Evolutionary conservation across 148 eudicot species (phyloP).

Genomic region (Vaccinium vitisidaea): DNA sequence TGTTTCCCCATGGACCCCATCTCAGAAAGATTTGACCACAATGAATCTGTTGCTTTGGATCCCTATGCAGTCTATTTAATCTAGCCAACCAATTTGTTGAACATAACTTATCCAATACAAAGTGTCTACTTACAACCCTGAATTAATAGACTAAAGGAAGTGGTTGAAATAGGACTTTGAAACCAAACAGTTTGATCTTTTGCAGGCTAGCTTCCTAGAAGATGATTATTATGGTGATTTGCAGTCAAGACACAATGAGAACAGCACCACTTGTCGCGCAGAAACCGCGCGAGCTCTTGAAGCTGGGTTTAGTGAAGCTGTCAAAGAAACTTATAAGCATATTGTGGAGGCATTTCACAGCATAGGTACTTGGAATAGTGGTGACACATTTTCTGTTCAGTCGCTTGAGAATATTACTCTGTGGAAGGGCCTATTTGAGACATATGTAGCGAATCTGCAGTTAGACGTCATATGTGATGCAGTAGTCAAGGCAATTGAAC

Average conservation of each 20-base stretch:
- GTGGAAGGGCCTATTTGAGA: slow-evolving; percentile 55
- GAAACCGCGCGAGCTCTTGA: slow-evolving; percentile 29
- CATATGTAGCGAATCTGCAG: slow-evolving; percentile 46
- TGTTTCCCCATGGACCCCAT: neutral
- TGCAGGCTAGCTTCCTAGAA: slow-evolving; percentile 50
- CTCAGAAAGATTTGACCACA: neutral
- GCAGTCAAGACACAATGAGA: slow-evolving; percentile 16
- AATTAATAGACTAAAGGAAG: neutral
- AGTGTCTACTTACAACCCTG: neutral
- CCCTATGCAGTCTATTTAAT: neutral
- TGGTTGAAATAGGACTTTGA: slow-evolving; percentile 9
- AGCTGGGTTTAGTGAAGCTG: slow-evolving; percentile 35
- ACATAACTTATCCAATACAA: neutral
- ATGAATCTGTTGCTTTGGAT: neutral
- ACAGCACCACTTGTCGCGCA: neutral
- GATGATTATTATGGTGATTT: slow-evolving; percentile 33
- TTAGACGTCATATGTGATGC: slow-evolving; percentile 50
- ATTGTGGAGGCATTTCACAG: slow-evolving; percentile 40
- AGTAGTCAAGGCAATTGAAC: slow-evolving; percentile 39
- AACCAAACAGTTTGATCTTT: slow-evolving; percentile 19
- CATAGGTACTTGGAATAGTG: slow-evolving; percentile 34
- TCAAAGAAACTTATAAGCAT: slow-evolving; percentile 35
- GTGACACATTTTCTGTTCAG: slow-evolving; percentile 27
- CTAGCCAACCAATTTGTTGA: neutral
- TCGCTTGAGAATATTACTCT: slow-evolving; percentile 48